Conservation (phyloP, 768 basidiomycete genomes). For the Tricholoma hemisulphureum region DNA sequence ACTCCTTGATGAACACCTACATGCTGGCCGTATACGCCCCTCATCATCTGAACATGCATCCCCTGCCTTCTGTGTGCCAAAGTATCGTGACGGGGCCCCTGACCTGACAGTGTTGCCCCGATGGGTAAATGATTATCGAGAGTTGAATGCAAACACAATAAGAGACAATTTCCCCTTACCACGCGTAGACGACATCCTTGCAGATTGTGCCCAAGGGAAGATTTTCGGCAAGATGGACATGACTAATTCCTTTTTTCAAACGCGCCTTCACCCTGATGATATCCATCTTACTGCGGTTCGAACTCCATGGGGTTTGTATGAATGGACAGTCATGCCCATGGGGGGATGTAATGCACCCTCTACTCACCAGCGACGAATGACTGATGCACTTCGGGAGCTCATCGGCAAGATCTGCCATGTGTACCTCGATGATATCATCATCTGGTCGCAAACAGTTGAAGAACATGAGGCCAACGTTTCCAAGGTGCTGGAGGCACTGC, state of each 20-base stretch:
- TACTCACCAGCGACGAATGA: neutral
- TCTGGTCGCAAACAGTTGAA: neutral
- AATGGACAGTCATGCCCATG: neutral
- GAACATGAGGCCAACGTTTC: neutral
- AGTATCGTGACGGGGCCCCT: neutral
- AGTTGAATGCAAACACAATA: neutral
- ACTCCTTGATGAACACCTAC: constrained; percentile 32
- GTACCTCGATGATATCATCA: neutral
- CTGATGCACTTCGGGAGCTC: neutral
- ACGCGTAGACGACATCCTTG: constrained; percentile 1
- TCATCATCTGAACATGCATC: constrained; percentile 24
- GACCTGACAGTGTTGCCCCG: neutral
- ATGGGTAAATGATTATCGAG: neutral
- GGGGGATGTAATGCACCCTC: neutral
- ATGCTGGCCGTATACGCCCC: constrained; percentile 24
- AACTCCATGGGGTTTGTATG: neutral
- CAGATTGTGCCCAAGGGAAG: neutral
- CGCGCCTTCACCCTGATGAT: neutral
- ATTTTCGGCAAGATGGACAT: neutral
- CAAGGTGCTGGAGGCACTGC: neutral
- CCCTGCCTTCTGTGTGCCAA: constrained; percentile 4
- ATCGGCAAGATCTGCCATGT: neutral
- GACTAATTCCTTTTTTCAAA: neutral
- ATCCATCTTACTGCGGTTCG: neutral
- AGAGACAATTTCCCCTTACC: constrained; percentile 1